These are phyloP conservation scores for Ophiosphaerella herpotricha DNA, from an alignment of 2,329 filamentous ascomycete species.

Conservation along the genomic window DNA sequence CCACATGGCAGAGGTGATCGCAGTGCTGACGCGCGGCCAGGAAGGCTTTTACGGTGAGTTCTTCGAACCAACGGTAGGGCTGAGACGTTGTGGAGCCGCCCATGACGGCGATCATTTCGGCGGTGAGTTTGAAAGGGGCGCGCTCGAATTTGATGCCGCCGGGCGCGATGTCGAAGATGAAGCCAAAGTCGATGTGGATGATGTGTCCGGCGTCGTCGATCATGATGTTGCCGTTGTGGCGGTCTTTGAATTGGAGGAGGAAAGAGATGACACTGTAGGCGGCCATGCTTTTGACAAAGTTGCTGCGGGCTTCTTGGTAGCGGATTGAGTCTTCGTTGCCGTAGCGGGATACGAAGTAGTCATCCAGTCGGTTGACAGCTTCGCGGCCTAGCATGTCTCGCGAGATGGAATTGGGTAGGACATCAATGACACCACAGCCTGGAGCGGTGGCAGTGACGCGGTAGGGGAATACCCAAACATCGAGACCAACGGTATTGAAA, in stretches of 20 bases:
- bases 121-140: conserved; percentile 95
- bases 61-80: conserved; percentile 93
- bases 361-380: conserved; percentile 95
- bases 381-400: conserved; percentile 98
- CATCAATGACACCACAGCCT: conserved; percentile 97
- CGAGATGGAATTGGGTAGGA: conserved; percentile 95
- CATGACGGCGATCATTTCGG: conserved; percentile 99
- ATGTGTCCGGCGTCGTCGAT: conserved; percentile 96
- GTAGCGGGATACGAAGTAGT: conserved; percentile 97
- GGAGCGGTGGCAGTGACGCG: conserved; percentile 96
- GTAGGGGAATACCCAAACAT: conserved; percentile 97
- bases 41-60: conserved; percentile 94
- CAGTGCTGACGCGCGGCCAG: conserved; percentile 83
- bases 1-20: conserved; percentile 86
- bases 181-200: conserved; percentile 97
- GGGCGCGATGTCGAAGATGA: conserved; percentile 98
- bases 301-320: conserved; percentile 93
- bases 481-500: conserved; percentile 90
- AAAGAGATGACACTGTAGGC: conserved; percentile 98
- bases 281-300: conserved; percentile 99
- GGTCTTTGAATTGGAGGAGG: conserved; percentile 96
- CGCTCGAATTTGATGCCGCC: conserved; percentile 97
- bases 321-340: conserved; percentile 92
- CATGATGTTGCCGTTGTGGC: conserved; percentile 99
- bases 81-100: conserved; percentile 80